Conservation (phyloP, 352 stramenopile species). For the Pythium diclinum region DNA sequence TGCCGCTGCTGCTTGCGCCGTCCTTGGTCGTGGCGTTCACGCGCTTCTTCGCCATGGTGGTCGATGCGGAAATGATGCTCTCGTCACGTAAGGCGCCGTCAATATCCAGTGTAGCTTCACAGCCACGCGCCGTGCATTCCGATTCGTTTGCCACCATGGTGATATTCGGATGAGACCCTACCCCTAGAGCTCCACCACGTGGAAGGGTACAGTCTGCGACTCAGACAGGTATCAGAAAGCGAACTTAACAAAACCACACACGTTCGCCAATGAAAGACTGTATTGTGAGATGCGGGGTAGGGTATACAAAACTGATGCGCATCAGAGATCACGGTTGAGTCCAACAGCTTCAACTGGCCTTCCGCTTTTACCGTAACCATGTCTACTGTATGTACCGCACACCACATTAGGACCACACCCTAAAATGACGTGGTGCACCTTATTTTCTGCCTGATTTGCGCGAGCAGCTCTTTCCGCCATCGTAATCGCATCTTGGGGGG, state of each 20-base stretch:
- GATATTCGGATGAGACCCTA: neutral
- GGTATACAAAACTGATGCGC: neutral
- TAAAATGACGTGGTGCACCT: neutral
- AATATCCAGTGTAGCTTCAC: conserved; percentile 1
- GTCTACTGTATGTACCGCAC: neutral
- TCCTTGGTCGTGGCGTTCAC: conserved; percentile 19
- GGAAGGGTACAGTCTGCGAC: neutral
- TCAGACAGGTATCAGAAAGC: neutral
- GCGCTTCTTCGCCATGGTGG: neutral
- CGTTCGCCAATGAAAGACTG: neutral
- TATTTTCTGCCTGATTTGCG: neutral
- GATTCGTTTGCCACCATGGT: too few species aligned
- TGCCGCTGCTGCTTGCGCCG: conserved; percentile 6
- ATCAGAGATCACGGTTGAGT: neutral
- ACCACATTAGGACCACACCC: neutral
- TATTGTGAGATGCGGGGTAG: neutral
- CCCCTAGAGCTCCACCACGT: neutral
- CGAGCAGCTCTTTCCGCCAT: neutral
- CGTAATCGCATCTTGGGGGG: neutral
- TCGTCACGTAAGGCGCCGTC: neutral
- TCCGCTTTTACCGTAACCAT: neutral
- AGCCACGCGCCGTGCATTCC: conserved; percentile 13
- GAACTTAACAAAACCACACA: neutral
- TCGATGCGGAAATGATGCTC: neutral
- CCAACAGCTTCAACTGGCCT: neutral